phyloP scores from a whole-genome alignment of 2,329 filamentous ascomycete genomes.

The Aspergillus udagawae region DNA sequence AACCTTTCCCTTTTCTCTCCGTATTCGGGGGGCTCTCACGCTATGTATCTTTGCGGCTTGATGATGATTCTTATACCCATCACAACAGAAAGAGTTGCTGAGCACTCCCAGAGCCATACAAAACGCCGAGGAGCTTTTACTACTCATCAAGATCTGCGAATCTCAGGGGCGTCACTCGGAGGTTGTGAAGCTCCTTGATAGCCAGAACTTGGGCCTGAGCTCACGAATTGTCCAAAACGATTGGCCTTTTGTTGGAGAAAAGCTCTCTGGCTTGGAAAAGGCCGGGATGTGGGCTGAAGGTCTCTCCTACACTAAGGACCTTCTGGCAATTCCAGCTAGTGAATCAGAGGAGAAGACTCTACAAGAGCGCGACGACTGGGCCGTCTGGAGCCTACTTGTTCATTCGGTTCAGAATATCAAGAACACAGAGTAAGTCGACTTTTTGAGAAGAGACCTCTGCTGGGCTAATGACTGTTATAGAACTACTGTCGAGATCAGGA shows the following conservation, averaged over 20 bases:
- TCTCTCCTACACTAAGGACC: conserved; percentile 30
- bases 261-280: conserved; percentile 36
- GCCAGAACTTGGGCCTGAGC: conserved; percentile 37
- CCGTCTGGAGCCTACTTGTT: conserved; percentile 43
- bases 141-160: conserved; percentile 43
- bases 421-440: conserved; percentile 29
- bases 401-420: conserved; percentile 29
- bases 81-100: conserved; percentile 36
- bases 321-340: conserved; percentile 35
- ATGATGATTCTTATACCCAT: conserved; percentile 14
- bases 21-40: background rate
- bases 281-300: conserved; percentile 38
- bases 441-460: background rate
- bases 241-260: conserved; percentile 37
- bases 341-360: conserved; percentile 24
- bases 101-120: conserved; percentile 43
- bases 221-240: conserved; percentile 44
- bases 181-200: conserved; percentile 40
- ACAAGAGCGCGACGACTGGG: conserved; percentile 43
- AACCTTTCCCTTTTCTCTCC: background rate
- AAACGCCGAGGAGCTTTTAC: conserved; percentile 43
- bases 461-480: conserved; percentile 22
- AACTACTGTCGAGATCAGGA: conserved; percentile 24
- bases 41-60: conserved; percentile 8
- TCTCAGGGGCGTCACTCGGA: conserved; percentile 39